phyloP scores from a whole-genome alignment of 176 grass and related monocot genomes.

The Lolium perenne region DNA sequence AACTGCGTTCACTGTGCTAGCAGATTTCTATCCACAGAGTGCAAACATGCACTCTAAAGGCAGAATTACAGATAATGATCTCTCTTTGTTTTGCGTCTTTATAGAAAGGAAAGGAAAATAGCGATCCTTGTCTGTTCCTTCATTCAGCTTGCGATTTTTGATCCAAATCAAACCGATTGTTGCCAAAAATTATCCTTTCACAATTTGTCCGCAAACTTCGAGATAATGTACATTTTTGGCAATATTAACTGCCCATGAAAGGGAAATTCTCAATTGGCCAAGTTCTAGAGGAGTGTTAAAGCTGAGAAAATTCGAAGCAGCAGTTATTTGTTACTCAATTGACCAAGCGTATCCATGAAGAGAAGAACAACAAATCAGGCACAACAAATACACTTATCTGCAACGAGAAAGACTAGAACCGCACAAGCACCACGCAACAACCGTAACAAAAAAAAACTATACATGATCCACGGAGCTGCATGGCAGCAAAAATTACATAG shows the following conservation, averaged over 20 bases:
- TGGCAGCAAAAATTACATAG: slow-evolving; percentile 35
- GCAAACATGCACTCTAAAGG: slow-evolving; percentile 13
- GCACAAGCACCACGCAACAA: slow-evolving; percentile 20
- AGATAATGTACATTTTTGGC: neutral
- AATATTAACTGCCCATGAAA: neutral
- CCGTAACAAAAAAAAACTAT: neutral
- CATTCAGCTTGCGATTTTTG: slow-evolving; percentile 2
- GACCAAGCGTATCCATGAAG: neutral
- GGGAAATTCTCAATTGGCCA: neutral
- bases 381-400: neutral
- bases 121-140: slow-evolving; percentile 9
- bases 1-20: neutral
- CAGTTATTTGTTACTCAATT: slow-evolving; percentile 25
- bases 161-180: neutral
- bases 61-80: neutral
- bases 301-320: neutral
- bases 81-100: neutral
- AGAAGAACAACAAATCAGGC: slow-evolving; percentile 15
- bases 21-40: neutral
- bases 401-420: neutral
- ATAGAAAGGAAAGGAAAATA: neutral
- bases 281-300: slow-evolving; percentile 8
- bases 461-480: slow-evolving; percentile 24
- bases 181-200: neutral
- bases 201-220: neutral